Evolutionary conservation across 2,329 filamentous ascomycete species (phyloP).

Genomic region (Cytospora chrysosperma): DNA sequence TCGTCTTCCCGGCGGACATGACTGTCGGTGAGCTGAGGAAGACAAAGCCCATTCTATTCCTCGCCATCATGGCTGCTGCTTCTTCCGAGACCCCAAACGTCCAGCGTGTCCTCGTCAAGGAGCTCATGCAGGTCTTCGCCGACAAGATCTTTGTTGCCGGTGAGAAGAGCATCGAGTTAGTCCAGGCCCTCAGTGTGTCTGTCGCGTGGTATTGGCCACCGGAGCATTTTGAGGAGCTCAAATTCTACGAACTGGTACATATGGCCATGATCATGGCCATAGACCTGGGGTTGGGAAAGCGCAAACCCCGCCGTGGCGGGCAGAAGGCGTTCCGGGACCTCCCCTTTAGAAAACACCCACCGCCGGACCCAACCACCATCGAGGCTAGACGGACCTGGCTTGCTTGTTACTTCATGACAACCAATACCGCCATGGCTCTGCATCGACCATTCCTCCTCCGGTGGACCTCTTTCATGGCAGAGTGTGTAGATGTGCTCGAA

Average conservation of each 20-base stretch:
- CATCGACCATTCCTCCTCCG: conserved; percentile 60
- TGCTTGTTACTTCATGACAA: conserved; percentile 57
- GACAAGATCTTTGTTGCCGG: conserved; percentile 73
- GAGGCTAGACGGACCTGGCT: conserved; percentile 60
- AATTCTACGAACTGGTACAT: conserved; percentile 86
- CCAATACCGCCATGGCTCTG: conserved; percentile 60
- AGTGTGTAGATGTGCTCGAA: conserved; percentile 57
- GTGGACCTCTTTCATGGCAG: conserved; percentile 60
- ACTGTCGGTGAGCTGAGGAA: conserved; percentile 56
- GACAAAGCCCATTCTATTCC: conserved; percentile 64
- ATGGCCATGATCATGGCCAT: conserved; percentile 79
- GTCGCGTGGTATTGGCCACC: conserved; percentile 87
- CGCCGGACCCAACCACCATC: conserved; percentile 52
- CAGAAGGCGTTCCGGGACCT: conserved; percentile 41
- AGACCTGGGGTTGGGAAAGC: conserved; percentile 69
- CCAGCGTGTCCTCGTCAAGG: conserved; percentile 63
- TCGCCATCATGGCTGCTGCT: conserved; percentile 67
- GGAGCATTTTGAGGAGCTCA: conserved; percentile 79
- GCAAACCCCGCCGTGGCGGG: conserved; percentile 35
- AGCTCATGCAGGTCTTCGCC: conserved; percentile 71
- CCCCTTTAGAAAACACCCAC: conserved; percentile 41
- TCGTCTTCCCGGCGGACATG: conserved; percentile 56
- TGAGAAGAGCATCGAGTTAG: conserved; percentile 78
- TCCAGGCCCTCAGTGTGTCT: conserved; percentile 73
- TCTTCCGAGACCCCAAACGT: conserved; percentile 55